Evolutionary conservation across 176 grass and related monocot genomes (phyloP).

Genomic region (Urochloa ruziziensis): DNA sequence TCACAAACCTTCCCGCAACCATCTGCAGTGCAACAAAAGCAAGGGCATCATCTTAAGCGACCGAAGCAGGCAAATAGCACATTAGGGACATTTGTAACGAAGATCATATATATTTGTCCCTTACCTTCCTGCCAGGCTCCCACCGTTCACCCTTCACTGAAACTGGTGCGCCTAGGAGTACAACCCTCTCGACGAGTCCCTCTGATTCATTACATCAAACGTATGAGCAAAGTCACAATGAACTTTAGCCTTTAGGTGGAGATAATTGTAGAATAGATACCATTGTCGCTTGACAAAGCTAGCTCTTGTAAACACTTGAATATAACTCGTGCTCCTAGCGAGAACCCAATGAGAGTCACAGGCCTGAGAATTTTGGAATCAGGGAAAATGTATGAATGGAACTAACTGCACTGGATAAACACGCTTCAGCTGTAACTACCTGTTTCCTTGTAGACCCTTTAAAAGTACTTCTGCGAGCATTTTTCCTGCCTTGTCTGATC

Average conservation of each 20-base stretch:
- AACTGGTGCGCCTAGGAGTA: constrained; percentile 89
- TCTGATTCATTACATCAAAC: constrained; percentile 42
- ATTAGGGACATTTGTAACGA: background rate
- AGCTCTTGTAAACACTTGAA: constrained; percentile 91
- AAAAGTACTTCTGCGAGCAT: constrained; percentile 91
- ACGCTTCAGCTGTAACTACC: constrained; percentile 34
- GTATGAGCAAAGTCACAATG: background rate
- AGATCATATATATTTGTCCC: background rate
- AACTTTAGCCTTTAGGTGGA: background rate
- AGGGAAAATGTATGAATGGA: background rate
- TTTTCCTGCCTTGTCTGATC: constrained; percentile 95
- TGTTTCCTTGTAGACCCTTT: constrained; percentile 92
- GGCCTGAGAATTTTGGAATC: constrained; percentile 52
- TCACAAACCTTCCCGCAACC: constrained; percentile 85
- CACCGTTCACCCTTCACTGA: constrained; percentile 74
- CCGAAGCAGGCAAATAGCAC: background rate
- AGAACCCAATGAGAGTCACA: constrained; percentile 91
- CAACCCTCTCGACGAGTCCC: constrained; percentile 87
- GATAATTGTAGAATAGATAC: constrained; percentile 37
- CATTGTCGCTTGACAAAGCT: constrained; percentile 70
- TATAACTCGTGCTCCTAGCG: constrained; percentile 87
- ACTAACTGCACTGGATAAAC: background rate
- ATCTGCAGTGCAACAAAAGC: constrained; percentile 46
- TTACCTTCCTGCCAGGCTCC: constrained; percentile 84
- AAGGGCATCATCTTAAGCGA: background rate